Evolutionary conservation across 305 asterid genomes (phyloP).

Genomic region (Andrographis paniculata): DNA sequence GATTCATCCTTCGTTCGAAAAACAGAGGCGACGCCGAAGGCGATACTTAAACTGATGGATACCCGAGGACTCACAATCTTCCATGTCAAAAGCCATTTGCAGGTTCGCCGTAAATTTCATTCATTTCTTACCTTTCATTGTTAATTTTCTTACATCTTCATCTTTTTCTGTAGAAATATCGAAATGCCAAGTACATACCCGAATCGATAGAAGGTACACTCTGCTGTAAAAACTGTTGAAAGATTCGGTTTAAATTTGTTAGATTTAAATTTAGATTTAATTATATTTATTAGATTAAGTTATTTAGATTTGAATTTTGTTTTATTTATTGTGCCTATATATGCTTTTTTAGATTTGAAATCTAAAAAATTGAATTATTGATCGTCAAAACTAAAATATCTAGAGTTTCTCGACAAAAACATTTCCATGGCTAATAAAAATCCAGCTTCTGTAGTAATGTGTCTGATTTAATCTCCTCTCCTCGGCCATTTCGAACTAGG

Average conservation of each 20-base stretch:
- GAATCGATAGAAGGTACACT: conserved; percentile 60
- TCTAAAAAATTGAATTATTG: no score
- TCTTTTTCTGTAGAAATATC: conserved; percentile 42
- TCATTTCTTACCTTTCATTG: not conserved
- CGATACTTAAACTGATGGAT: conserved; percentile 72
- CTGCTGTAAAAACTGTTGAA: not conserved
- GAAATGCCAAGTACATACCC: conserved; percentile 55
- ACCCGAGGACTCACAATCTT: conserved; percentile 68
- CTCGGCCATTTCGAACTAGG: conserved; percentile 21
- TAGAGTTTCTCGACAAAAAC: no score
- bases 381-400: no score
- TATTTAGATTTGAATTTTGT: not conserved
- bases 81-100: conserved; percentile 95
- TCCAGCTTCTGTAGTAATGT: no score
- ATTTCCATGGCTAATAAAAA: no score
- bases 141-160: not conserved
- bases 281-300: no score
- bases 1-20: conserved; percentile 2
- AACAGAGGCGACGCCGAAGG: conserved; percentile 90
- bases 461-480: no score
- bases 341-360: no score
- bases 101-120: conserved; percentile 31
- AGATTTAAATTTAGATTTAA: no score
- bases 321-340: conserved; percentile 5
- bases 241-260: no score